Evolutionary conservation across 2,329 filamentous ascomycete species (phyloP).

Genomic region (Diplodia scrobiculata): DNA sequence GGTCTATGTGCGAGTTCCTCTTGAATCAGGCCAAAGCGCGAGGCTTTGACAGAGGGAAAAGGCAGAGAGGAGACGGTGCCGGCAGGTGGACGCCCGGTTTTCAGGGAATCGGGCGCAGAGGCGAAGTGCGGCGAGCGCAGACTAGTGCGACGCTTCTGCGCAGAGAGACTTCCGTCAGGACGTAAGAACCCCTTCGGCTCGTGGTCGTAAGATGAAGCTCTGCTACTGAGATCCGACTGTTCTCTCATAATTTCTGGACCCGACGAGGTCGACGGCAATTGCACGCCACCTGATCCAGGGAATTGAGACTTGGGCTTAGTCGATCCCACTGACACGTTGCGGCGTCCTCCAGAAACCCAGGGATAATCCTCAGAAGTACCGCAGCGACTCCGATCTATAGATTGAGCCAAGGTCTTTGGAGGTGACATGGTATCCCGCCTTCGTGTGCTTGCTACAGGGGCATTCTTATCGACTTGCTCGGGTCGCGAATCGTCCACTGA

Average conservation of each 20-base stretch:
- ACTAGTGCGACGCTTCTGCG: constrained; percentile 9
- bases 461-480: neutral
- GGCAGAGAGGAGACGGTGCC: constrained; percentile 24
- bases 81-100: constrained; percentile 1
- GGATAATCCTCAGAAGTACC: constrained; percentile 22
- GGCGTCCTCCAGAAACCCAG: neutral
- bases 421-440: neutral
- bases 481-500: neutral
- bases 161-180: constrained; percentile 16
- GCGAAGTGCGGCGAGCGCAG: constrained; percentile 15
- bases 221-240: constrained; percentile 3
- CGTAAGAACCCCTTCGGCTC: constrained; percentile 21
- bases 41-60: constrained; percentile 24
- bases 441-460: neutral
- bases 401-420: neutral
- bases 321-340: neutral
- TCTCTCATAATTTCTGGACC: neutral
- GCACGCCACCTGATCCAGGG: neutral
- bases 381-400: neutral
- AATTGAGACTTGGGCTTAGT: neutral
- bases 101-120: neutral
- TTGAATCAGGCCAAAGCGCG: constrained; percentile 76
- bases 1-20: constrained; percentile 74
- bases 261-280: neutral
- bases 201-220: constrained; percentile 15